Conservation (phyloP, 495 filamentous ascomycete species). For the Collariella sp. region DNA sequence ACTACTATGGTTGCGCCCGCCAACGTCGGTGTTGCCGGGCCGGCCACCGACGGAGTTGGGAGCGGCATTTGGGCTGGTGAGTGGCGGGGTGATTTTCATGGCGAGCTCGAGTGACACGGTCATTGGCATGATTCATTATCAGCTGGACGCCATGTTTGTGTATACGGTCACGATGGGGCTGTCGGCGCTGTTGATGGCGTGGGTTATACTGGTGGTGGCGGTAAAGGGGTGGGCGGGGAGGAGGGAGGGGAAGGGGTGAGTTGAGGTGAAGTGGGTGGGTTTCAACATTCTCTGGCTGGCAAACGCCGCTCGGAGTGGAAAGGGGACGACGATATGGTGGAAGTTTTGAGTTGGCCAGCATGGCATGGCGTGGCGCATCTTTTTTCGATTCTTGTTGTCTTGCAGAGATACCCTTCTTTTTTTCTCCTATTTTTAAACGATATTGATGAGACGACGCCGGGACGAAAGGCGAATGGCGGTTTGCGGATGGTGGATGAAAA, state of each 20-base stretch:
- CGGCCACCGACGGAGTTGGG: constrained; percentile 88
- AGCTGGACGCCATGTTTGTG: constrained; percentile 78
- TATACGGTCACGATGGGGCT: constrained; percentile 86
- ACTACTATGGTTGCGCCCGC: constrained; percentile 70
- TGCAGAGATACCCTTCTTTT: constrained; percentile 21
- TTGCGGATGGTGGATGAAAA: background rate
- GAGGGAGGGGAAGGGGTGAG: constrained; percentile 35
- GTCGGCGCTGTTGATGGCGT: constrained; percentile 78
- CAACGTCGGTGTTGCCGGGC: constrained; percentile 71
- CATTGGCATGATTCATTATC: constrained; percentile 63
- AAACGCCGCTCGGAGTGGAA: too few relatives aligned
- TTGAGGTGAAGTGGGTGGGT: too few relatives aligned
- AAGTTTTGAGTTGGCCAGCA: background rate
- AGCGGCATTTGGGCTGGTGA: constrained; percentile 74
- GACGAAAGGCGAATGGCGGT: background rate
- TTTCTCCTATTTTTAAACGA: constrained; percentile 3
- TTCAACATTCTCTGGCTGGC: too few relatives aligned
- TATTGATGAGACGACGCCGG: constrained; percentile 1
- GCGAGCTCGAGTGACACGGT: constrained; percentile 71
- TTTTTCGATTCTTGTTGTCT: constrained; percentile 19
- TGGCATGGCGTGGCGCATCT: background rate
- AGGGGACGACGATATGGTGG: background rate
- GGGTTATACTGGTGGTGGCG: constrained; percentile 67
- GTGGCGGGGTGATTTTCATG: constrained; percentile 91
- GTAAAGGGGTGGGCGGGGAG: constrained; percentile 82